Conservation (phyloP, 1,284 basidiomycete genomes). For the Fomitopsis betulina region DNA sequence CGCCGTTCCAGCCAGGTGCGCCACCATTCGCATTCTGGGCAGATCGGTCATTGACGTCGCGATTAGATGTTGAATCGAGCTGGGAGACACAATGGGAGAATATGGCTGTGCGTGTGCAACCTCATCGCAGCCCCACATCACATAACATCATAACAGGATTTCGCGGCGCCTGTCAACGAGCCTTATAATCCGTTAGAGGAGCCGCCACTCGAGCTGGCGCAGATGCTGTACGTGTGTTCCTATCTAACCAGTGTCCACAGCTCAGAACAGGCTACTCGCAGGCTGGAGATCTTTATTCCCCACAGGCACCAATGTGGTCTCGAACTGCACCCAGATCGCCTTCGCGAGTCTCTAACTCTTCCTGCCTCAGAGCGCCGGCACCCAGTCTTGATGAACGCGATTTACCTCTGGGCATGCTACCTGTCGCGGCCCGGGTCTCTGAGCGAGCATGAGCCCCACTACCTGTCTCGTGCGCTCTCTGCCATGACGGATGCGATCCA, state of each 20-base stretch:
- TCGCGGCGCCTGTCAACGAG: constrained; percentile 45
- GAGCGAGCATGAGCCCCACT: constrained; percentile 63
- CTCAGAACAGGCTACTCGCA: constrained; percentile 24
- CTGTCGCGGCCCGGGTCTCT: constrained; percentile 65
- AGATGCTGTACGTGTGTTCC: constrained; percentile 51
- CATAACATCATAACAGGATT: constrained; percentile 21
- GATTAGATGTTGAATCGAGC: constrained; percentile 19
- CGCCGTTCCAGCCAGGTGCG: constrained; percentile 33
- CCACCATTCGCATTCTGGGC: constrained; percentile 2
- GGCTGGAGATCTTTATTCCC: constrained; percentile 70
- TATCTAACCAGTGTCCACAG: neutral
- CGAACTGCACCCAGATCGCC: constrained; percentile 57
- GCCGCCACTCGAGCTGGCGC: constrained; percentile 56
- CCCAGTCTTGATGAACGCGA: constrained; percentile 69
- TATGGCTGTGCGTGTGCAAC: constrained; percentile 17
- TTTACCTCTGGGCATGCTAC: constrained; percentile 78
- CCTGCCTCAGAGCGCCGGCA: constrained; percentile 58
- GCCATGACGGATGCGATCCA: constrained; percentile 56
- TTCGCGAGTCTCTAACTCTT: constrained; percentile 52
- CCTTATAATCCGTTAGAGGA: constrained; percentile 47
- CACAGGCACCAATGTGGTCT: constrained; percentile 72
- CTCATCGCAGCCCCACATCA: neutral
- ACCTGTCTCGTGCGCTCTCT: constrained; percentile 56
- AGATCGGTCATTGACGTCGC: constrained; percentile 12
- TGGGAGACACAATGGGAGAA: constrained; percentile 23